Conservation (phyloP, 2,329 filamentous ascomycete genomes). For the Aspergillus quadrilineatus region DNA sequence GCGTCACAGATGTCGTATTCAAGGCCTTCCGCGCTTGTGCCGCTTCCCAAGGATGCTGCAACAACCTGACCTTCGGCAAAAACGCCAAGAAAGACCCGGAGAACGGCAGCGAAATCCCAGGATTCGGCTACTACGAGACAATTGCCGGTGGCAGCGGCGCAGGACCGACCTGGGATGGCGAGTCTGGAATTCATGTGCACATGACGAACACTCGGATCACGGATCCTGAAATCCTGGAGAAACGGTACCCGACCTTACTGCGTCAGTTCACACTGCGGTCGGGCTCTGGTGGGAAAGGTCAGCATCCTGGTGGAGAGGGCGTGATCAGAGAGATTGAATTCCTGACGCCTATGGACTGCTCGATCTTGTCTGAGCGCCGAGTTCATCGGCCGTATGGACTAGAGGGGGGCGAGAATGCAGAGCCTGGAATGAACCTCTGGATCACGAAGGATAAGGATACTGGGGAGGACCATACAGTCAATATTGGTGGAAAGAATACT, state of each 20-base stretch:
- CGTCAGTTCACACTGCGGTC: constrained; percentile 67
- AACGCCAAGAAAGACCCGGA: constrained; percentile 67
- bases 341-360: constrained; percentile 74
- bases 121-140: constrained; percentile 86
- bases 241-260: constrained; percentile 73
- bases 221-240: constrained; percentile 78
- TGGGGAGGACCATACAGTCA: constrained; percentile 54
- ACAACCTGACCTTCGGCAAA: constrained; percentile 76
- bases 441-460: constrained; percentile 67
- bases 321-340: constrained; percentile 83
- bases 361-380: constrained; percentile 73
- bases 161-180: constrained; percentile 72
- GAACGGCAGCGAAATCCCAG: constrained; percentile 59
- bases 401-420: constrained; percentile 74
- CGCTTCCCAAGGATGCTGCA: constrained; percentile 76
- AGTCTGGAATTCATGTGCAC: constrained; percentile 75
- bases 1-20: constrained; percentile 79
- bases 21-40: constrained; percentile 77
- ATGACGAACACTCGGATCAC: constrained; percentile 90
- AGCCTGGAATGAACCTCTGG: constrained; percentile 84
- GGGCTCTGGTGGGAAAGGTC: constrained; percentile 65
- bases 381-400: constrained; percentile 80
- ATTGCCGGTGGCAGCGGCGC: constrained; percentile 79
- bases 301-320: constrained; percentile 71
- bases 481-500: constrained; percentile 63